Evolutionary conservation across 345 rosid species (phyloP), one percentile per base, ranked within the genome.

Genomic region (Kandelia obovata): DNA sequence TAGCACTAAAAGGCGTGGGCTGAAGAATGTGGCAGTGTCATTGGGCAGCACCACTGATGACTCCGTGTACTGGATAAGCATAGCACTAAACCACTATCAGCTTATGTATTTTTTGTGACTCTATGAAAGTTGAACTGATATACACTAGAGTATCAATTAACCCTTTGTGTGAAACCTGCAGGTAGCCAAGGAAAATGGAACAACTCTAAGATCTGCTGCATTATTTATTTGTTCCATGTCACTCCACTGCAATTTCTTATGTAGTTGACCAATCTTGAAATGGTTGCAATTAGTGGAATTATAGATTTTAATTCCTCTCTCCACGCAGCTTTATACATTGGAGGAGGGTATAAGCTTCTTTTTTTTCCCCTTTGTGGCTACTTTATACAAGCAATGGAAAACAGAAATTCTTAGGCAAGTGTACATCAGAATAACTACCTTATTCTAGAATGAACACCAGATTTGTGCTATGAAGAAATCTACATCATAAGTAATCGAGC

Each of bases 111-210:
- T 20, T 53, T 21, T 53, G 26, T n/a, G 9, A 53, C 21, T 37
- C 43, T 37, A 37, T 37, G 58, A 6, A 53, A 4, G 35, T 7
- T 21, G 10, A 53, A 53, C 9, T 53, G 21, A n/a, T 19, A 21
- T 53, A 21, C 5, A 20, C 19, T 53, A 25, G 7, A 21, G 27
- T 53, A 20, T 53, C 25, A 55, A n/a, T n/a, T 4, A 19, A 20
- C 32, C 2, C 21, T 51, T 60, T 35, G 25, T 31, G 57, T 21
- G 35, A 19, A 5, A 46, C 58, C 25, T 73, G 32, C 57, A 85
- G 89, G 93, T 88, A 61, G 96, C 91, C 61, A 91, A 86, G 78
- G 87, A 86, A 70, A 91, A 91, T 64, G 83, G 82, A 35, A 66
- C 96, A 2, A 89, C 97, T 51, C 72, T 91, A 39, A 93, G 91